Base-by-base conservation (phyloP, 2,329 filamentous ascomycete genomes). In the Stemphylium beticola region DNA sequence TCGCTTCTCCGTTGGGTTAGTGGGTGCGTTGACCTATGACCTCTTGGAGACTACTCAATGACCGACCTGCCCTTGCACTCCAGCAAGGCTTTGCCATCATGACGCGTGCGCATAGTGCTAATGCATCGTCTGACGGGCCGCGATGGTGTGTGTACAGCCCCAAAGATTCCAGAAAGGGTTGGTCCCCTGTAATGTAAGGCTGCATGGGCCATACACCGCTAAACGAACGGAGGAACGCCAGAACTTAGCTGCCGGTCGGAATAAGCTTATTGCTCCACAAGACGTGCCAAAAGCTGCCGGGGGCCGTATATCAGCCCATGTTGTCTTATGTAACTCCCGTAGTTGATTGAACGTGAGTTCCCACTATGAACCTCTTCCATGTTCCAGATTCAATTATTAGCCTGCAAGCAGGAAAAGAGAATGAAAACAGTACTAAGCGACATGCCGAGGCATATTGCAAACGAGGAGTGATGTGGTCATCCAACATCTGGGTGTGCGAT, bases 221-320 rank as follows among this genome's bases (percentile, higher is more conserved):
- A 67, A 62, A 60, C 49, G 50, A 48, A 46, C 29, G 49, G 31
- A 45, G 48, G 51, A 53, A 58, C 50, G 53, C 51, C 44, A 62
- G 44, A 58, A 61, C 38, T 36, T 56, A 51, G 45, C 53, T 55
- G 41, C 55, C 42, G 49, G 53, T 37, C 38, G 34, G 42, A 57
- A 68, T 66, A 65, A 69, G 67, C 68, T 67, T 70, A 64, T 65
- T 64, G 60, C 52, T 68, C 61, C 60, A 60, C 59, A 61, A 50
- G 49, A 41, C 32, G 48, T 37, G 38, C 32, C 39, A 39, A 20
- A 36, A 31, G 12, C 22, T 37, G 36, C 14, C 33, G 44, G 47
- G 45, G 53, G 24, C 29, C 48, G 20, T 17, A 49, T 44, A 20
- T 24, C n/a, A 29, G 18, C 47, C 18, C 22, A 44, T 26, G 22